Evolutionary conservation across 2,329 filamentous ascomycete species (phyloP), one percentile per base, ranked within the genome.

Genomic region (Cytospora piceae): DNA sequence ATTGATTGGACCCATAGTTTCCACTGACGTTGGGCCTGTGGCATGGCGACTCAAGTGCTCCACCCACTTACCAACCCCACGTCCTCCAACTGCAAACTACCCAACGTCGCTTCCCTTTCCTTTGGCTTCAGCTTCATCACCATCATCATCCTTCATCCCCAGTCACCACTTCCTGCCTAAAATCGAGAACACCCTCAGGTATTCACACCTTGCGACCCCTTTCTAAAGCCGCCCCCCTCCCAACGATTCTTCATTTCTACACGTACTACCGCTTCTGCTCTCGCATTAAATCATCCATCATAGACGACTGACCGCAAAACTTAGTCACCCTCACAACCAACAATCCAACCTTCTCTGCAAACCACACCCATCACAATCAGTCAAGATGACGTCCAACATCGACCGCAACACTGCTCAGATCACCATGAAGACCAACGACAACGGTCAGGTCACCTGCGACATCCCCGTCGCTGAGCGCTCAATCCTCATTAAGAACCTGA

Each of bases 401-500:
- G 61, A 65, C 12, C 54, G 71, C 66, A 62, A 67, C n/a, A 58
- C 55, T 32, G 53, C 70, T 24, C 72, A 78, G 76, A 75, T 86
- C 71, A 81, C 77, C 73, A 74, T 87, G 34, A 73, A 77, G 70
- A 85, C 82, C 78, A 85, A 85, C 71, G 84, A 87, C 69, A 75
- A 73, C 64, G 77, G 79, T 55, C 72, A 74, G 32, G 80, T 86
- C 60, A 76, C 78, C 70, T 79, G 84, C 62, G 93, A 96, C 70
- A 92, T 92, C 70, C 83, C 87, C 46, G 91, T 98, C 68, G 93
- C 92, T 52, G 93, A 97, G 83, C 92, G 94, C 71, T 97, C 93
- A 3, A 88, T 97, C 74, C 85, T 99, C 61, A 96, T 99, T 83
- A 97, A 97, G 88, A 97, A 98, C 84, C 90, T 99, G 90, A 86